Evolutionary conservation across 192 early-diverging fungal genomes (phyloP), one percentile per base, ranked within the genome.

Genomic region (Entomortierella parvispora): DNA sequence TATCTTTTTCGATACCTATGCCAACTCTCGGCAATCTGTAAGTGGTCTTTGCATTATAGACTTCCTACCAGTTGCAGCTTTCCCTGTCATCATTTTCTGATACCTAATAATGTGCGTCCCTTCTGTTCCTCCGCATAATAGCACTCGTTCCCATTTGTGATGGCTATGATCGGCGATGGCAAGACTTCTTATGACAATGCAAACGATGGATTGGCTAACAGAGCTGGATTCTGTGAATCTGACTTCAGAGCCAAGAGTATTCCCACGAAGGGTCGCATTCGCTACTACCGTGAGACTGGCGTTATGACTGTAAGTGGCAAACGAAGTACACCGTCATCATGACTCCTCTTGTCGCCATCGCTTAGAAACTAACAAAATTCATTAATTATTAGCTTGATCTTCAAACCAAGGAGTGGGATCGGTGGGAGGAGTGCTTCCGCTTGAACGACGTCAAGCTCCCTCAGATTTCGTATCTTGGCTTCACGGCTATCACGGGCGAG

Each of bases 1-100:
- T 23, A 79, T 99, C 58, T 95, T 99, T 70, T 97, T 99, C 72
- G 98, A 99, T 82, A 98, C 96, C 9, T 99, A 97, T 71, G 85
- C 93, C 46, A 98, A 98, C 75, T 83, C 90, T 58, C 78, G 90
- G 61, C 72, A 80, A 28, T 57, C 75, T 40, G 85, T 87, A 82
- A 74, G 69, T 42, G n/a, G 32, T 3, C n/a, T 1, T 33, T 20
- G 34, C 11, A 64, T 55, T 11, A n/a, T 2, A 18, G 17, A 23
- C 48, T 14, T 33, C 31, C 33, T 0, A 48, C 28, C 20, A 32
- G n/a, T n/a, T 48, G 14, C 15, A 31, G 25, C 32, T 18, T n/a
- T 14, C 5, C 11, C 11, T 2, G 26, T 12, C 5, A 17, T 22
- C 15, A 0, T 14, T 18, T 26, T 42, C 22, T 22, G 2, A 28